Percentiles rank a stretch among this genome's conserved stretches.
These are phyloP conservation scores for Pterocarpus santalinus DNA, from an alignment of 306 rosid species.

Conservation along the genomic window DNA sequence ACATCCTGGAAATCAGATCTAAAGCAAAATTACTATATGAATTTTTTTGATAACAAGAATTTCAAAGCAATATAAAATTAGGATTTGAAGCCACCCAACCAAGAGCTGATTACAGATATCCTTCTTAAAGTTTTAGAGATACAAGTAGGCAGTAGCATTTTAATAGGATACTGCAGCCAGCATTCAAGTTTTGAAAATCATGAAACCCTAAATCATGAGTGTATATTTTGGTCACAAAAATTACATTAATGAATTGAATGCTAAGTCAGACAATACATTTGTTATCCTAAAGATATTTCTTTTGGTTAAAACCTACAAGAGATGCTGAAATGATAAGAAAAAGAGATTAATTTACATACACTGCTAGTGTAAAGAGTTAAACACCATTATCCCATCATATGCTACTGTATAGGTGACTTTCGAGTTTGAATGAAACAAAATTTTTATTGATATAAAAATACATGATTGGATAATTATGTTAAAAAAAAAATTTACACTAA, in stretches of 20 bases:
- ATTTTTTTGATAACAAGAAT: background rate
- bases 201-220: background rate
- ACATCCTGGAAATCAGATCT: constrained; percentile 54
- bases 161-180: constrained; percentile 21
- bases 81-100: constrained; percentile 18
- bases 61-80: background rate
- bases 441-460: background rate
- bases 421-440: background rate
- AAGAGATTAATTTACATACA: background rate
- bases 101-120: background rate
- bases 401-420: background rate
- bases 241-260: constrained; percentile 29
- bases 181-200: constrained; percentile 28
- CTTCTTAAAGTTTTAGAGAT: background rate
- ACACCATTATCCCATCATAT: background rate
- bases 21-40: constrained; percentile 39
- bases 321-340: background rate
- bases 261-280: constrained; percentile 19
- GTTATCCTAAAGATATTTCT: background rate
- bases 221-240: constrained; percentile 24
- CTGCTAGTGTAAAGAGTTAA: background rate
- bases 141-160: background rate
- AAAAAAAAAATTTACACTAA: background rate
- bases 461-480: background rate
- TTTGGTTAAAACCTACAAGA: background rate